phyloP scores from a whole-genome alignment of 768 basidiomycete species.

The Exsudoporus frostii region DNA sequence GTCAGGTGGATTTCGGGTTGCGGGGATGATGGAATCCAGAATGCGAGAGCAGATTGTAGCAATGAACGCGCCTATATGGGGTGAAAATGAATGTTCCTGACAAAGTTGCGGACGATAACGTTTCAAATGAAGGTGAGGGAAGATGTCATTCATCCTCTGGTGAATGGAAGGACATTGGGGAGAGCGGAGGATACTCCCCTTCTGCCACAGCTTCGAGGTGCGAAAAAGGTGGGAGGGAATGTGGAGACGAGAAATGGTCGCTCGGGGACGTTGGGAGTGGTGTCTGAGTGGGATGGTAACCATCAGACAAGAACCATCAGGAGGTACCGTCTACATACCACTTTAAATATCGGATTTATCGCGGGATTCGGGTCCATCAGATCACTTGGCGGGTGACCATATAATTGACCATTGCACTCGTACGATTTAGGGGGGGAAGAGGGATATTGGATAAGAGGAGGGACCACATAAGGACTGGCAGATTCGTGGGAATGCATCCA shows the following conservation, averaged over 20 bases:
- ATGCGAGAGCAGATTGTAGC: constrained; percentile 27
- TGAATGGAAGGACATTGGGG: constrained; percentile 69
- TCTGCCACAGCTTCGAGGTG: constrained; percentile 82
- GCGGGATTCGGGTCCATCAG: constrained; percentile 59
- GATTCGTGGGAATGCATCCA: constrained; percentile 50
- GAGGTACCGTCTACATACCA: constrained; percentile 54
- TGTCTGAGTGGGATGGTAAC: constrained; percentile 37
- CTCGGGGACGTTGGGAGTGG: constrained; percentile 47
- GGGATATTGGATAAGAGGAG: constrained; percentile 37
- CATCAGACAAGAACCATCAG: constrained; percentile 2
- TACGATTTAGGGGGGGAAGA: constrained; percentile 41
- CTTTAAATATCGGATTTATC: constrained; percentile 88
- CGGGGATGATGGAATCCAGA: constrained; percentile 23
- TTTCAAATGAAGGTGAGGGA: constrained; percentile 18
- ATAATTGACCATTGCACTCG: constrained; percentile 49
- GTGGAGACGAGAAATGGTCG: constrained; percentile 39
- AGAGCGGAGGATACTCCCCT: constrained; percentile 67
- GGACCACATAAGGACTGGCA: constrained; percentile 36
- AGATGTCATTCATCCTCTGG: constrained; percentile 41
- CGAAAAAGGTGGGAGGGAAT: constrained; percentile 71
- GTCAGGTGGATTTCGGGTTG: constrained; percentile 19
- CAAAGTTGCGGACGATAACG: constrained; percentile 19
- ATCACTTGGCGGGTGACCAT: constrained; percentile 60
- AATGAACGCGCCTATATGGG: constrained; percentile 26
- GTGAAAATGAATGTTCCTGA: constrained; percentile 28